Conservation (phyloP, 1,284 basidiomycete genomes). For the Ceratobasidium sp. region DNA sequence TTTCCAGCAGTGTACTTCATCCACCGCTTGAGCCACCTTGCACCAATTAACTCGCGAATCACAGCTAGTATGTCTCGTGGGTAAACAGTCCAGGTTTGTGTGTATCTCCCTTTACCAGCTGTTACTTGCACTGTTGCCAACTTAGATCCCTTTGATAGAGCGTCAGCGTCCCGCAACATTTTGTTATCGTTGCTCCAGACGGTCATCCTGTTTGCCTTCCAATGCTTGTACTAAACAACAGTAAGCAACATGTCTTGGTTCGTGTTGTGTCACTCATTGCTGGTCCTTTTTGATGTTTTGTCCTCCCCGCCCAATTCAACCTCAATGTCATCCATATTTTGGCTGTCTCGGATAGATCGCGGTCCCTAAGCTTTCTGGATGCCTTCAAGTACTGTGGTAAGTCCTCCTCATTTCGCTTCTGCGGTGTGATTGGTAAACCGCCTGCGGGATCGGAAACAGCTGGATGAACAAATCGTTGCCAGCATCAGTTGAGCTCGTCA, state of each 20-base stretch:
- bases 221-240: background rate
- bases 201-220: conserved; percentile 3
- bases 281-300: conserved; percentile 18
- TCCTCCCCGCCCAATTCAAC: background rate
- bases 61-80: background rate
- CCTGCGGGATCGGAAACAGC: conserved; percentile 5
- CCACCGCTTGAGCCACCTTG: background rate
- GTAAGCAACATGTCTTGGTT: background rate
- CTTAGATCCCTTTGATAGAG: background rate
- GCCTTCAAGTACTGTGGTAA: background rate
- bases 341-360: conserved; percentile 3
- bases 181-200: background rate
- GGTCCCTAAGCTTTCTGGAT: background rate
- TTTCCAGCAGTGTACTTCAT: conserved; percentile 6
- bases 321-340: conserved; percentile 35
- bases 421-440: conserved; percentile 10
- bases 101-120: background rate
- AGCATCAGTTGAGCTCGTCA: background rate
- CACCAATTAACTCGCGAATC: conserved; percentile 11
- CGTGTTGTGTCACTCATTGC: background rate
- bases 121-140: background rate
- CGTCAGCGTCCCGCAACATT: background rate
- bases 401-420: background rate
- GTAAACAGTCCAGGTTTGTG: background rate
- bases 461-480: conserved; percentile 20